Conservation (phyloP, 352 stramenopile genomes). For the Pythium utonaiense region DNA sequence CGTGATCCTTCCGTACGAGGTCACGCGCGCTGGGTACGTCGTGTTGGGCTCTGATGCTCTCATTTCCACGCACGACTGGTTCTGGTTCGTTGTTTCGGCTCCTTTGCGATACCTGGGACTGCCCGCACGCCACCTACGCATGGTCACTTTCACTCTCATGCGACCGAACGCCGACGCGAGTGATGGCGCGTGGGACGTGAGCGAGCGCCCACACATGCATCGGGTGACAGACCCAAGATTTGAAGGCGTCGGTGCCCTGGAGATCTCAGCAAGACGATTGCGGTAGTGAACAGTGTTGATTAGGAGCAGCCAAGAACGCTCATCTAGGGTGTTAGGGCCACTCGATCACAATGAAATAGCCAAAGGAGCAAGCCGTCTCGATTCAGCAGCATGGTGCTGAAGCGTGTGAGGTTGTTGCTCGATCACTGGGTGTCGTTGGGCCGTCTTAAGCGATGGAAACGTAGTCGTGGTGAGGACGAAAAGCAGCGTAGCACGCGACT, state of each 20-base stretch:
- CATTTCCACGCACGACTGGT: conserved; percentile 22
- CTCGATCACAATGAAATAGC: too few species aligned
- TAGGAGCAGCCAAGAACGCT: too few species aligned
- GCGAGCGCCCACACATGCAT: conserved; percentile 15
- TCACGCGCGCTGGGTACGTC: conserved; percentile 11
- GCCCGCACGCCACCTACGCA: conserved; percentile 12
- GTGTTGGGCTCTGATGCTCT: conserved; percentile 16
- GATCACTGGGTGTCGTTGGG: too few species aligned
- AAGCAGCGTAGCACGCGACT: too few species aligned
- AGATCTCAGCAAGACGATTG: conserved; percentile 11
- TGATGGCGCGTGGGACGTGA: neutral
- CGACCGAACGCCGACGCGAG: neutral
- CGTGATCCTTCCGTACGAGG: conserved; percentile 13
- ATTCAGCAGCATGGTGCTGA: too few species aligned
- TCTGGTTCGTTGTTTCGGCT: conserved; percentile 12
- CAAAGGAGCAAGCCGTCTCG: too few species aligned
- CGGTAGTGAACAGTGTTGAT: too few species aligned
- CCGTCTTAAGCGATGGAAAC: too few species aligned
- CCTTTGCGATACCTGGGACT: conserved; percentile 5
- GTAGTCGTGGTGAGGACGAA: too few species aligned
- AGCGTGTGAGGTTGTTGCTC: too few species aligned
- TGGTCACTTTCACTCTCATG: conserved; percentile 15
- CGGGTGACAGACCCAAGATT: conserved; percentile 19
- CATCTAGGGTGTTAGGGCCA: too few species aligned
- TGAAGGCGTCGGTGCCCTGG: neutral